Base-by-base conservation (phyloP, 257 asterid genomes). In the Gardenia jasminoides region DNA sequence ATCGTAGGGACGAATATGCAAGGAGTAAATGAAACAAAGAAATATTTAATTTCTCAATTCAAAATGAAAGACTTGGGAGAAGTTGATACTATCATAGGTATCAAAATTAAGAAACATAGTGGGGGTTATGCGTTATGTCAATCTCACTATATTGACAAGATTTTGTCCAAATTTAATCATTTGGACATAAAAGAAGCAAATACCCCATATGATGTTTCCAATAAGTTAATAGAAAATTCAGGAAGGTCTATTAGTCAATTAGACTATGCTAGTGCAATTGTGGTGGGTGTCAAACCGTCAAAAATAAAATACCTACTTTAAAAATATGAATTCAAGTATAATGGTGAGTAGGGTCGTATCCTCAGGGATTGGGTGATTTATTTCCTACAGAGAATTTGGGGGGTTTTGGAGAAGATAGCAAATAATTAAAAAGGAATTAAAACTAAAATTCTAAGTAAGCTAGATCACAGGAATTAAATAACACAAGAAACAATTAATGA, bases 81-180 rank as follows among this genome's bases (percentile, higher is more conserved):
- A 59, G 16, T 59, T 8, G 65, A 59, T 15, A 13, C 72, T 30
- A 67, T 67, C 72, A 4, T 67, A 12, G 73, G 47, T 4, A 68
- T 33, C 43, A 68, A 30, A 39, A 28, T 48, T 10, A 48, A 9
- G 17, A 48, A 48, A 48, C 15, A 48, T 10, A 48, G 15, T 48
- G 17, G 43, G n/a, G 73, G 73, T 44, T 71, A 30, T 71, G 41
- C 56, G 0, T 36, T 70, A 24, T 70, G 75, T 70, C 75, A 43
- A 9, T 70, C 56, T 16, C 75, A 70, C 5, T 70, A 39, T 7
- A 70, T 70, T 39, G 75, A 70, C 31, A 70, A 36, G 54, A 50
- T 70, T 22, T 6, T 39, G 5, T 70, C 31, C 56, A 70, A 44
- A 39, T 43, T 70, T 70, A 39, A 70, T 70, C 58, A 41, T 39